These are phyloP conservation scores for Calonectria naviculata DNA, from an alignment of 2,329 filamentous ascomycete species.

Conservation along the genomic window DNA sequence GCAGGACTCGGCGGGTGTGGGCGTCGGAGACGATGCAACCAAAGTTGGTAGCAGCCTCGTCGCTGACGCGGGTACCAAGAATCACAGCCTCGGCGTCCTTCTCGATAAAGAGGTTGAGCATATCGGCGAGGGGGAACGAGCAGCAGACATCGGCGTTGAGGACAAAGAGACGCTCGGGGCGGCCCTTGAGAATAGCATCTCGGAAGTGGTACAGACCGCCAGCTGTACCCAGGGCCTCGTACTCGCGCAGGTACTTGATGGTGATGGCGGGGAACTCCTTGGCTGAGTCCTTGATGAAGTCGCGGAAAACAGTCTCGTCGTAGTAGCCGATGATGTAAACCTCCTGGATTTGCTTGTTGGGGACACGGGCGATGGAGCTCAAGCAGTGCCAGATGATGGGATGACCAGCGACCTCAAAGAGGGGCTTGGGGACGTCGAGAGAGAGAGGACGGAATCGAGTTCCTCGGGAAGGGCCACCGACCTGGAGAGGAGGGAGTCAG, in stretches of 20 bases:
- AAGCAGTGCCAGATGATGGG: slow-evolving; percentile 99
- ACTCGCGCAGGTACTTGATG: slow-evolving; percentile 97
- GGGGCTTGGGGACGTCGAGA: slow-evolving; percentile 96
- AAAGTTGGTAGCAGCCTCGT: slow-evolving; percentile 95
- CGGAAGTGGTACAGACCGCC: slow-evolving; percentile 99
- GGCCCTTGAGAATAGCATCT: slow-evolving; percentile 96
- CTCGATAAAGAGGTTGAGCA: slow-evolving; percentile 94
- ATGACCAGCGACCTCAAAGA: slow-evolving; percentile 98
- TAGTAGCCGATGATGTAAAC: slow-evolving; percentile 99
- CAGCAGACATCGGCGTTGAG: slow-evolving; percentile 99
- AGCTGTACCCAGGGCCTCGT: slow-evolving; percentile 94
- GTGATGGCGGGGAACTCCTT: slow-evolving; percentile 85
- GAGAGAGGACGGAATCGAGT: slow-evolving; percentile 96
- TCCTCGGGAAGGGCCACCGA: slow-evolving; percentile 94
- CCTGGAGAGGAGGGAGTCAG: slow-evolving; percentile 64
- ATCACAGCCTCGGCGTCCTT: slow-evolving; percentile 98
- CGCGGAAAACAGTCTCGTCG: slow-evolving; percentile 95
- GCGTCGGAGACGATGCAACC: slow-evolving; percentile 97
- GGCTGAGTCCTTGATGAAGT: slow-evolving; percentile 94
- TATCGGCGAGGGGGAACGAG: slow-evolving; percentile 94
- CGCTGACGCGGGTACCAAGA: slow-evolving; percentile 88
- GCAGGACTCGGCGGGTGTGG: slow-evolving; percentile 93
- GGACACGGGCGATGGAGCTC: slow-evolving; percentile 88
- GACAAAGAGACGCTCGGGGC: slow-evolving; percentile 95
- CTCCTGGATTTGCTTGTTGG: slow-evolving; percentile 83